A percentile compares a stretch with the other conserved stretches of the same genome.
phyloP scores from a whole-genome alignment of 2,329 filamentous ascomycete species.

The Penicillium paneum region DNA sequence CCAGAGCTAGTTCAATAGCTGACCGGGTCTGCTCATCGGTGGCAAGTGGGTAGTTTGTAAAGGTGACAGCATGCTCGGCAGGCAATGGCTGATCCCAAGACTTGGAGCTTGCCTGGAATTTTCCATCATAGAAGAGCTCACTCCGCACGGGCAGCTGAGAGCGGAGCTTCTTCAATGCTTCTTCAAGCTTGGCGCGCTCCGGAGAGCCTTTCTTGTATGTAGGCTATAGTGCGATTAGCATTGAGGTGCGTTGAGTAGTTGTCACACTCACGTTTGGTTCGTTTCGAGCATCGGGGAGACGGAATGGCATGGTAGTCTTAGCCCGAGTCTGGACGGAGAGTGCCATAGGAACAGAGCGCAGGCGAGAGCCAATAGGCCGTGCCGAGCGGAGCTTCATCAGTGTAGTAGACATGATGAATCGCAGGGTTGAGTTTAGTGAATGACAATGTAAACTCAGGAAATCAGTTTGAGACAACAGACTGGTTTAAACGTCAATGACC shows the following conservation, averaged over 20 bases:
- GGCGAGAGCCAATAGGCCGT: slow-evolving; percentile 12
- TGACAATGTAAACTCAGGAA: not conserved
- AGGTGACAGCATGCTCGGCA: slow-evolving; percentile 47
- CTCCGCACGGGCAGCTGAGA: slow-evolving; percentile 35
- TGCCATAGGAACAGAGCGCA: slow-evolving; percentile 9
- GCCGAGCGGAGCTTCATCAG: slow-evolving; percentile 19
- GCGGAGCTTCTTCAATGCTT: slow-evolving; percentile 31
- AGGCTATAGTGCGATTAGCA: slow-evolving; percentile 16
- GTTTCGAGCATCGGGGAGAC: slow-evolving; percentile 32
- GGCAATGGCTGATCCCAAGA: slow-evolving; percentile 30
- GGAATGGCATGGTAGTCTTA: slow-evolving; percentile 30
- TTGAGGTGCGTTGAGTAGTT: not conserved
- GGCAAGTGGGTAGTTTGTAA: slow-evolving; percentile 81
- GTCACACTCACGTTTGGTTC: slow-evolving; percentile 35
- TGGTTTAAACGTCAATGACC: slow-evolving; percentile 1
- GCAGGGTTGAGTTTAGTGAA: not conserved
- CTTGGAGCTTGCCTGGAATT: slow-evolving; percentile 22
- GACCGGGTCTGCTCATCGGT: slow-evolving; percentile 67
- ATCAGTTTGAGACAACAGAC: not conserved
- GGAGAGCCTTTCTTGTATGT: slow-evolving; percentile 30
- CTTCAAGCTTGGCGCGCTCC: slow-evolving; percentile 35
- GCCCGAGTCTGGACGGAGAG: slow-evolving; percentile 19
- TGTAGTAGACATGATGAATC: slow-evolving; percentile 18
- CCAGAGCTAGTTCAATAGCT: slow-evolving; percentile 77
- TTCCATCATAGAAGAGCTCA: slow-evolving; percentile 29